These are phyloP conservation scores for Phlyctochytrium planicorne DNA, from an alignment of 192 early-diverging fungal species.

Conservation along the genomic window DNA sequence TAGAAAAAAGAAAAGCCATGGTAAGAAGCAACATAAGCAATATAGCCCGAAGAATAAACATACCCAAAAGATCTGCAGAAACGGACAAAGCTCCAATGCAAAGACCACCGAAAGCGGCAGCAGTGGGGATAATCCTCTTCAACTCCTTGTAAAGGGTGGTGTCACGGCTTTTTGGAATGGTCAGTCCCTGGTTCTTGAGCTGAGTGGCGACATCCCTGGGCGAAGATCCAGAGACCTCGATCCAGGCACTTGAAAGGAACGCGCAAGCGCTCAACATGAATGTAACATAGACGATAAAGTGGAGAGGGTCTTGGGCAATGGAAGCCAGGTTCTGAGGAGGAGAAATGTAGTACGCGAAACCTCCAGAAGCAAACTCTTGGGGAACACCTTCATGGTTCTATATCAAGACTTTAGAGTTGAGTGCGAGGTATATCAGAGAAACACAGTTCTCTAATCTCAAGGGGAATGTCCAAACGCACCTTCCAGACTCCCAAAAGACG, in stretches of 20 bases:
- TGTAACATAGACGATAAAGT: conserved; percentile 89
- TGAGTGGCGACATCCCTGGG: conserved; percentile 97
- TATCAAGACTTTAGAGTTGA: conserved; percentile 11
- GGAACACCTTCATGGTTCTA: conserved; percentile 92
- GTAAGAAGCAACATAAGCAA: not conserved
- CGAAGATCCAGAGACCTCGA: conserved; percentile 97
- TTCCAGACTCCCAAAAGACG: conserved; percentile 94
- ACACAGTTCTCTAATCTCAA: conserved; percentile 1
- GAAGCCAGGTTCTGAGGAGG: conserved; percentile 84
- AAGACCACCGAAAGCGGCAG: conserved; percentile 96
- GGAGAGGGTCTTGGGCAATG: conserved; percentile 89
- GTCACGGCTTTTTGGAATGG: conserved; percentile 92
- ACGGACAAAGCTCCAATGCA: conserved; percentile 95
- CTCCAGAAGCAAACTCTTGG: conserved; percentile 89
- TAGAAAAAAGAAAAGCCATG: conserved; percentile 13
- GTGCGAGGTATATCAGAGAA: too few species aligned
- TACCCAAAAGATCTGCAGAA: conserved; percentile 89
- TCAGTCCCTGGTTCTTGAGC: conserved; percentile 96
- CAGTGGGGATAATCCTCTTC: conserved; percentile 97
- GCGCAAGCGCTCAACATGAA: conserved; percentile 97
- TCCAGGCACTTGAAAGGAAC: conserved; percentile 97
- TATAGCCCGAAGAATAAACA: conserved; percentile 10
- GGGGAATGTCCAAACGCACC: conserved; percentile 23
- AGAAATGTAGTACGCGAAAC: conserved; percentile 98
- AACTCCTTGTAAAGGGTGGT: conserved; percentile 99